Conservation (phyloP, 352 stramenopile genomes). For the Pythium dissotocum region DNA sequence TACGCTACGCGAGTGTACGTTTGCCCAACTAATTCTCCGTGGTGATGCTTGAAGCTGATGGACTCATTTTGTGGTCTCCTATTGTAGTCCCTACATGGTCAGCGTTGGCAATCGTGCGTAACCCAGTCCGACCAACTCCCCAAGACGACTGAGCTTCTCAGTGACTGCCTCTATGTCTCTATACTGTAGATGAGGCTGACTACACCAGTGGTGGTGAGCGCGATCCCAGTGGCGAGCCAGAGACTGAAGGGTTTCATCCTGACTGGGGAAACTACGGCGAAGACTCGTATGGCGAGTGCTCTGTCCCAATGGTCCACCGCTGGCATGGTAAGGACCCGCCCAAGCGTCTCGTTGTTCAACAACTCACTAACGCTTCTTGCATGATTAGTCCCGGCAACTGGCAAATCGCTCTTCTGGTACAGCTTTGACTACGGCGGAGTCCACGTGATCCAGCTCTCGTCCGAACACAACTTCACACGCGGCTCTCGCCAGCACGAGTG, state of each 20-base stretch:
- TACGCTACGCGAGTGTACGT: constrained; percentile 64
- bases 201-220: constrained; percentile 55
- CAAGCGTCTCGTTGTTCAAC: neutral
- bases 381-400: constrained; percentile 49
- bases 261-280: constrained; percentile 65
- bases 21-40: neutral
- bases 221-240: constrained; percentile 54
- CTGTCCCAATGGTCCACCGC: constrained; percentile 65
- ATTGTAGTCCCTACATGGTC: constrained; percentile 68
- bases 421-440: constrained; percentile 89
- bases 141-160: too few relatives aligned
- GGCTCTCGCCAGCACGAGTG: constrained; percentile 89
- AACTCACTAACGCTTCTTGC: neutral
- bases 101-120: constrained; percentile 74
- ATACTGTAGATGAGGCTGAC: constrained; percentile 64
- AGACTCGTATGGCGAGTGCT: constrained; percentile 67
- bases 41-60: neutral
- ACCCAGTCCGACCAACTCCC: too few relatives aligned
- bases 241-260: constrained; percentile 55
- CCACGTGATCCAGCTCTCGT: constrained; percentile 90
- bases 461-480: constrained; percentile 87
- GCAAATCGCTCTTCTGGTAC: constrained; percentile 84
- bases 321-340: constrained; percentile 47
- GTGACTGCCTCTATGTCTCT: too few relatives aligned
- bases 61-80: neutral